A percentile compares a stretch with the other conserved stretches of the same genome.
Conservation (phyloP, 177 flowering plant genomes). For the Vitis hybrid region DNA sequence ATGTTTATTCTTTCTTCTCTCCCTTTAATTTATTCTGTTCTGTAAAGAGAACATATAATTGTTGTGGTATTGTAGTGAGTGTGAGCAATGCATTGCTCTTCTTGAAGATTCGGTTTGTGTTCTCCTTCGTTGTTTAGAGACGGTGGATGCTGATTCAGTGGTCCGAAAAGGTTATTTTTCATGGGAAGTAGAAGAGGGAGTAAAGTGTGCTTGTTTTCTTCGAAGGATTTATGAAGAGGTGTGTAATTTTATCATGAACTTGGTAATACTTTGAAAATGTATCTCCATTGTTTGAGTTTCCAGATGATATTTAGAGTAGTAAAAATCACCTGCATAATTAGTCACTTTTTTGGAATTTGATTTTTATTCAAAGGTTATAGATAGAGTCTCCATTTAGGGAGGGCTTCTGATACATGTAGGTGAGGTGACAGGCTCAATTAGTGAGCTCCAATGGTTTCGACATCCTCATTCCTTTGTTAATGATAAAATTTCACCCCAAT, state of each 20-base stretch:
- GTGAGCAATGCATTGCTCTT: no score
- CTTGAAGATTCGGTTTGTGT: constrained; percentile 47
- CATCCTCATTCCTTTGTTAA: no score
- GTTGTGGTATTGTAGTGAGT: no score
- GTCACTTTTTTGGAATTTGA: background rate
- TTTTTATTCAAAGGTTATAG: background rate
- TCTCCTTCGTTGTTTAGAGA: constrained; percentile 80
- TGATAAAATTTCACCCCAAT: no score
- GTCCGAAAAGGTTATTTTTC: constrained; percentile 34
- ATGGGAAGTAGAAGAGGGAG: constrained; percentile 61
- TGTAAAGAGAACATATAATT: no score
- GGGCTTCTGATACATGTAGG: background rate
- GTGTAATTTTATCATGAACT: constrained; percentile 10
- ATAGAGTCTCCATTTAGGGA: background rate
- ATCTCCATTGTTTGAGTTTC: background rate
- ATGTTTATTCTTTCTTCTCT: no score
- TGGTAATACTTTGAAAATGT: background rate
- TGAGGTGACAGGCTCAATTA: background rate
- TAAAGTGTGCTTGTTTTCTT: constrained; percentile 71
- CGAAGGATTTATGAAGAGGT: constrained; percentile 97
- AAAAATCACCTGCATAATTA: background rate
- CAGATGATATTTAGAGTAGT: background rate
- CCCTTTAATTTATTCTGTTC: no score
- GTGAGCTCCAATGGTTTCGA: no score
- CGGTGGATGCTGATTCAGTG: constrained; percentile 29